Conservation (phyloP, 2,329 filamentous ascomycete species). For the Sporothrix variecibatus region DNA sequence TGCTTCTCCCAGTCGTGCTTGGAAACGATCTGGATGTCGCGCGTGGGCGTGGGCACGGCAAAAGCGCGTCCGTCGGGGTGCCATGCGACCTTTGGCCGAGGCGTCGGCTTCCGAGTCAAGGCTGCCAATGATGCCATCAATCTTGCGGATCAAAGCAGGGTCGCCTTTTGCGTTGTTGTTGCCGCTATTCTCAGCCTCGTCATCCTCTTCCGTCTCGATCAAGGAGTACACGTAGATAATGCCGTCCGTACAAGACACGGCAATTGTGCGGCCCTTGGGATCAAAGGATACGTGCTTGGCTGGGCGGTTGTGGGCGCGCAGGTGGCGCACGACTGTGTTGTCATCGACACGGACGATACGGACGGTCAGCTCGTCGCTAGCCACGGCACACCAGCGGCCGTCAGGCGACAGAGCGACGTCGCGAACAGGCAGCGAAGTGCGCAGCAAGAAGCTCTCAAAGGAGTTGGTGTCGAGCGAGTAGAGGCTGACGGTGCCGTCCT, state of each 20-base stretch:
- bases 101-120: slow-evolving; percentile 76
- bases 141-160: slow-evolving; percentile 76
- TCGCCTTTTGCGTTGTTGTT: not conserved
- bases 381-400: slow-evolving; percentile 84
- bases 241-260: slow-evolving; percentile 86
- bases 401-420: slow-evolving; percentile 83
- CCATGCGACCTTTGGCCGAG: slow-evolving; percentile 76
- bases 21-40: slow-evolving; percentile 86
- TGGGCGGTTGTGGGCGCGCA: slow-evolving; percentile 82
- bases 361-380: slow-evolving; percentile 92
- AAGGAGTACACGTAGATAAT: slow-evolving; percentile 88
- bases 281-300: slow-evolving; percentile 93
- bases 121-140: slow-evolving; percentile 82
- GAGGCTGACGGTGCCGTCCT: slow-evolving; percentile 93
- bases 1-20: slow-evolving; percentile 87
- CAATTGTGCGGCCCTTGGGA: slow-evolving; percentile 70
- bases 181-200: not conserved
- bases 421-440: slow-evolving; percentile 81
- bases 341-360: slow-evolving; percentile 85
- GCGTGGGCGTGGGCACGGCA: slow-evolving; percentile 77
- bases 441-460: slow-evolving; percentile 80
- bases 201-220: slow-evolving; percentile 60
- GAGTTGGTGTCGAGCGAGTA: slow-evolving; percentile 76
- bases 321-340: slow-evolving; percentile 71
- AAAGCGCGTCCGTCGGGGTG: slow-evolving; percentile 94